Percentiles rank a stretch among this genome's conserved stretches.
Conservation (phyloP, 1,139 yeast species). For the Taphrina populina region DNA sequence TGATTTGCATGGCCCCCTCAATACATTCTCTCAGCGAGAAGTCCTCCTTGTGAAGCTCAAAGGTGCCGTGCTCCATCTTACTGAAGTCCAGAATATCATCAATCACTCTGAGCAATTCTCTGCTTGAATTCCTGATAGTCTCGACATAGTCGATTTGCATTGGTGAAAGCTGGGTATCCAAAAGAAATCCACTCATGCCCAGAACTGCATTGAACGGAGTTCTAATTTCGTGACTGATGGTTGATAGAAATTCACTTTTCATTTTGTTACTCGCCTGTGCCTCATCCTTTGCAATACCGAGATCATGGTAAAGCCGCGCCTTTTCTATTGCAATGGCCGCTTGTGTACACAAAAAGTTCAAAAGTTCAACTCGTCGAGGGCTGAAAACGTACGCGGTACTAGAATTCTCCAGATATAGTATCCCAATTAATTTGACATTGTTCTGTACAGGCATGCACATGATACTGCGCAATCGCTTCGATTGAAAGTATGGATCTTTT, state of each 20-base stretch:
- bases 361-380: conserved; percentile 35
- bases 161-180: conserved; percentile 73
- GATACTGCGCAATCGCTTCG: conserved; percentile 35
- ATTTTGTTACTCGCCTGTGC: conserved; percentile 43
- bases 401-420: conserved; percentile 39
- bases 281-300: conserved; percentile 42
- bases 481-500: conserved; percentile 33
- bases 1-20: conserved; percentile 33
- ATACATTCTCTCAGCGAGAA: conserved; percentile 49
- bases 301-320: conserved; percentile 43
- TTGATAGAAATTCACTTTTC: conserved; percentile 85
- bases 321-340: conserved; percentile 40
- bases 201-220: conserved; percentile 89
- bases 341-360: conserved; percentile 38
- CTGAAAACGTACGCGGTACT: conserved; percentile 36
- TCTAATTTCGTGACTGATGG: conserved; percentile 85
- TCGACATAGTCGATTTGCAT: conserved; percentile 79
- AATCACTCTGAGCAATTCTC: conserved; percentile 70
- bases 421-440: conserved; percentile 36
- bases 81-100: conserved; percentile 80
- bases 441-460: conserved; percentile 39
- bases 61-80: conserved; percentile 76
- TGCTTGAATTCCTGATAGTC: conserved; percentile 73
- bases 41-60: conserved; percentile 67
- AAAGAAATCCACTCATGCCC: conserved; percentile 88